A percentile compares a stretch with the other conserved stretches of the same genome.
These are phyloP conservation scores for Penicillium crystallinum DNA, from an alignment of 495 filamentous ascomycete species.

Conservation along the genomic window DNA sequence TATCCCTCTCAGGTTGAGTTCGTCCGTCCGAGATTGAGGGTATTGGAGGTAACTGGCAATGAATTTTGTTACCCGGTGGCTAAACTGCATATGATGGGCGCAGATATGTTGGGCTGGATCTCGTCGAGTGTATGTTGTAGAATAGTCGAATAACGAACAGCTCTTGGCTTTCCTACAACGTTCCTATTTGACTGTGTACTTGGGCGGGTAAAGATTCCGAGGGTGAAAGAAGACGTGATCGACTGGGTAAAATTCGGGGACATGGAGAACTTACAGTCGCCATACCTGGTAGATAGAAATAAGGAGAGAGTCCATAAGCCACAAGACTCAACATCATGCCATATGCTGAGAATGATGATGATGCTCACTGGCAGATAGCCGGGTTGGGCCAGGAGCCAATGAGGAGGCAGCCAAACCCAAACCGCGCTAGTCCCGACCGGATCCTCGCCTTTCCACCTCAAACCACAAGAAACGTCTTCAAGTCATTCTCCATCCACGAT, in stretches of 20 bases:
- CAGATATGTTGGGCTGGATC: neutral
- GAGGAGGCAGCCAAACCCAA: conserved; percentile 32
- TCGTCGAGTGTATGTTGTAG: neutral
- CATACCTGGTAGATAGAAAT: neutral
- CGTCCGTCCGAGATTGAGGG: neutral
- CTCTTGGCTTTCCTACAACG: neutral
- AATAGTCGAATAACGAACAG: neutral
- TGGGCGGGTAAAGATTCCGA: neutral
- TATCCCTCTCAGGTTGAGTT: neutral
- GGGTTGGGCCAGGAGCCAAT: conserved; percentile 29
- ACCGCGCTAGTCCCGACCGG: conserved; percentile 33
- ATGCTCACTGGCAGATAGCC: conserved; percentile 18
- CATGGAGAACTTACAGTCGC: neutral
- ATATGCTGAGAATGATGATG: conserved; percentile 25
- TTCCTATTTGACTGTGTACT: neutral
- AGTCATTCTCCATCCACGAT: conserved; percentile 30
- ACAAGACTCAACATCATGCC: neutral
- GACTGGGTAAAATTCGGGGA: neutral
- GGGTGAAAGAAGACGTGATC: neutral
- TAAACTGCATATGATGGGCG: neutral
- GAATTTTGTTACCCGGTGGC: neutral
- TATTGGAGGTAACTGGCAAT: neutral
- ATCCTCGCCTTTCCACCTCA: conserved; percentile 44
- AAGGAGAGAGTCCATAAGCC: neutral
- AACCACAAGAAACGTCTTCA: conserved; percentile 40